Evolutionary conservation across 495 filamentous ascomycete genomes (phyloP), one percentile per base, ranked within the genome.

Genomic region (Penicillium paxilli): DNA sequence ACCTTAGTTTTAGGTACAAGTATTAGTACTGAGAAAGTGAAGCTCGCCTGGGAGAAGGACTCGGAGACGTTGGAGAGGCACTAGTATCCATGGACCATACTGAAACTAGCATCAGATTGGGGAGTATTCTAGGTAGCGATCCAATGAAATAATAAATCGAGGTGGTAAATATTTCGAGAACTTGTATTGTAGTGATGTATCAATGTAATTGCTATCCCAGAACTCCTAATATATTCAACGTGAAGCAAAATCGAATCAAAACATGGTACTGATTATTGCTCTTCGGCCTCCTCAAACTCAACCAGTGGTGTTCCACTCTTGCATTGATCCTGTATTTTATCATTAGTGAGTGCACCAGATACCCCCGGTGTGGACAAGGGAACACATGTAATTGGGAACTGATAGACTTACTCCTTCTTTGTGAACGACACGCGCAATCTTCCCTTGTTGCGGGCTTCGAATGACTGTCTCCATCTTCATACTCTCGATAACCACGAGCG

Each of bases 391-490:
- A 33, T 23, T 5, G 16, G 37, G 49, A 7, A n/a, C n/a, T 24
- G 33, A 49, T 52, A 65, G 62, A 84, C 89, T 79, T 83, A 96
- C 91, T 66, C 93, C 93, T 76, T 86, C 80, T 68, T 86, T 80
- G 72, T 97, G 92, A 35, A 93, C 90, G 42, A 98, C 75, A 70
- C 82, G 89, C 52, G 85, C 83, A 53, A 98, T 82, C 8, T 85
- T 80, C 6, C 91, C 94, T 56, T 86, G 85, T 44, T 91, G 85
- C 10, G 94, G 94, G 57, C 89, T 92, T 54, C 94, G 80, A 53
- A 98, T 96, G 28, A 96, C 91, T 26, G 91, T 98, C 73, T 98
- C 94, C 94, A 98, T 98, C 81, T 98, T 98, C 94, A 98, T 98
- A 51, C 93, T 97, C 73, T 98, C 94, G 64, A 98, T 96, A 1